These are phyloP conservation scores for Aspergillus piperis DNA, from an alignment of 2,329 filamentous ascomycete species.

Conservation along the genomic window DNA sequence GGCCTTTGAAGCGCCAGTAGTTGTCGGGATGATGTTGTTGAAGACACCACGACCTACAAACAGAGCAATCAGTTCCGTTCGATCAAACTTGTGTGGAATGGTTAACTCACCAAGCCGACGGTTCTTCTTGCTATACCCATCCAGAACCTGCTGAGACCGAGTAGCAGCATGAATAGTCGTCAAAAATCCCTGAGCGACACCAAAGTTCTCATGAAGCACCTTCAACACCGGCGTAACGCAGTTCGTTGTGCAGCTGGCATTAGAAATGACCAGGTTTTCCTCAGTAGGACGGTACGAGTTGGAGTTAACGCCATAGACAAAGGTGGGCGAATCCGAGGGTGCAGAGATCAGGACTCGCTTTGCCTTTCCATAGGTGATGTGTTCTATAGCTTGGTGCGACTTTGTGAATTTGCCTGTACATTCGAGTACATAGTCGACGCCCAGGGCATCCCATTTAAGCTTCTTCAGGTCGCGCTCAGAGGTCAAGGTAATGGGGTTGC, in stretches of 20 bases:
- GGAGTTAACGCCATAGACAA: conserved; percentile 36
- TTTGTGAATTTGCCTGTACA: conserved; percentile 63
- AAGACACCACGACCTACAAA: conserved; percentile 75
- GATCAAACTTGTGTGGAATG: neutral
- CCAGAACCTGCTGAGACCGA: conserved; percentile 35
- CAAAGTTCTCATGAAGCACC: conserved; percentile 33
- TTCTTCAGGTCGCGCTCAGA: conserved; percentile 32
- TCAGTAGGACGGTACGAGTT: conserved; percentile 26
- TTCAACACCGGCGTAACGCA: conserved; percentile 36
- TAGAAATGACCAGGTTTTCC: conserved; percentile 29
- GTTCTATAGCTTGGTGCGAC: conserved; percentile 70
- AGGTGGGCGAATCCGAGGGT: conserved; percentile 70
- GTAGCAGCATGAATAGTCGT: conserved; percentile 36
- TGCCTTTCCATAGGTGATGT: conserved; percentile 76
- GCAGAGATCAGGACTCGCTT: conserved; percentile 75
- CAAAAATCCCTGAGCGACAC: conserved; percentile 34
- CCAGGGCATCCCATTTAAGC: conserved; percentile 30
- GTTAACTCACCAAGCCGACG: conserved; percentile 26
- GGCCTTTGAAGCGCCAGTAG: conserved; percentile 92
- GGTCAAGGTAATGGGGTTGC: conserved; percentile 26
- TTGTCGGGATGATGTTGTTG: conserved; percentile 94
- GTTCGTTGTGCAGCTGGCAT: conserved; percentile 38
- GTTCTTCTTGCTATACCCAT: conserved; percentile 40
- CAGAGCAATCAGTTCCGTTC: neutral
- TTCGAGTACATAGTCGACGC: conserved; percentile 32